Base-by-base conservation (phyloP, 208 protist genomes). In the Leishmania major region DNA sequence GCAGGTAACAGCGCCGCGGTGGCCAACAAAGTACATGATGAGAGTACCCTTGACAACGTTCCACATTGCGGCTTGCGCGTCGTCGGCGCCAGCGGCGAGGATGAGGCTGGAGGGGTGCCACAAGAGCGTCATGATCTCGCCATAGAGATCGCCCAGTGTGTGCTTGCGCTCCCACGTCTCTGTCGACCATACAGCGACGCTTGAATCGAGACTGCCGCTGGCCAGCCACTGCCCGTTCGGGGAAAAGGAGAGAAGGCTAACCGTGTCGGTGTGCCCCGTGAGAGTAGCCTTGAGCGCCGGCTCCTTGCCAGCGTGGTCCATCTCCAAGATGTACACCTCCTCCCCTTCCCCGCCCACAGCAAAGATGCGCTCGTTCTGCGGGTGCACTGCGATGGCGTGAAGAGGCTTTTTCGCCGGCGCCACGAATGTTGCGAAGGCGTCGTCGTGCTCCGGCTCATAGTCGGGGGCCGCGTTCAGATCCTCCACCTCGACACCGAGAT, bases 1-100 rank as follows among this genome's bases (percentile, higher is more conserved):
- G 88, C 89, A 96, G 11, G 92, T 96, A 6, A 99, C 89, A 53
- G 92, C 74, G 17, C 88, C 95, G 49, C 88, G 83, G 79, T 99
- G 98, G 25, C 97, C 98, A 7, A 89, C 89, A 84, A 99, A 99
- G 79, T 97, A 96, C 84, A 97, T 94, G 70, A 98, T 87, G n/a
- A 96, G 85, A 17, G 92, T 89, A 19, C 96, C 96, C 75, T 96
- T 96, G 2, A 84, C 55, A 4, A 94, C 89, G 76, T 97, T 98
- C 97, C 97, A 99, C 97, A 99, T 98, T 60, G 94, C 98, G 19
- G 91, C 87, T 80, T 98, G 97, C 66, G 91, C 92, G 80, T 99
- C 98, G 59, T 94, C 89, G 35, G 92, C 93, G 37, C 97, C 97
- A 43, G 92, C 96, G 45, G 98, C 86, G 22, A 99, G 77, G 11